Evolutionary conservation across 2,329 filamentous ascomycete genomes (phyloP).

Genomic region (Microcera coccophila): DNA sequence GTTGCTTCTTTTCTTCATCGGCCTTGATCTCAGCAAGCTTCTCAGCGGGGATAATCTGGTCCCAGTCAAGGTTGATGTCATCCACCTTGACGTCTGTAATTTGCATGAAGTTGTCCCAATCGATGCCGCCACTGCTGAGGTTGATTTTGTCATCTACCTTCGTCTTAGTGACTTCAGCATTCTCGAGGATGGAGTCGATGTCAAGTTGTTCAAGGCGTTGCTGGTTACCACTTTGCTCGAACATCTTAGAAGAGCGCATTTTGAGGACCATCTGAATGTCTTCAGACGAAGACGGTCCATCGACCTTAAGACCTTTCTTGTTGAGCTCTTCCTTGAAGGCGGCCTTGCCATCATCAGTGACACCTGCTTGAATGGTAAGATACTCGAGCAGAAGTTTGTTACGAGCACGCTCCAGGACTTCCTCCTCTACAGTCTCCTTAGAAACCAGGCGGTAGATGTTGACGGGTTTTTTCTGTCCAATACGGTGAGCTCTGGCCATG

Average conservation of each 20-base stretch:
- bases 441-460: constrained; percentile 95
- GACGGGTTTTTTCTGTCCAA: constrained; percentile 92
- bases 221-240: constrained; percentile 95
- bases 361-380: constrained; percentile 92
- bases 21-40: constrained; percentile 85
- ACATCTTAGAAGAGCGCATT: constrained; percentile 98
- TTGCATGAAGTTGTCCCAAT: constrained; percentile 92
- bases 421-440: constrained; percentile 97
- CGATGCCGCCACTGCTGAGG: constrained; percentile 80
- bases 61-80: constrained; percentile 77
- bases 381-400: constrained; percentile 98
- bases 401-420: constrained; percentile 89
- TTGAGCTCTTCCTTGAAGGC: constrained; percentile 70
- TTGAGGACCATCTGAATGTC: constrained; percentile 97
- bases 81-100: constrained; percentile 98
- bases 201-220: constrained; percentile 95
- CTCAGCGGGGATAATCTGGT: constrained; percentile 95
- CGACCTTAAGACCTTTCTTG: constrained; percentile 68
- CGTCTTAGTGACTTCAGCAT: constrained; percentile 94
- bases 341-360: constrained; percentile 91
- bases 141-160: constrained; percentile 89
- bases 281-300: constrained; percentile 84
- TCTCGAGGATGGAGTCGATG: constrained; percentile 94
- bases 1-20: constrained; percentile 78
- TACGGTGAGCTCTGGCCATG: constrained; percentile 97